Conservation (phyloP, 129 eudicot species). For the Helichrysum umbraculigerum region DNA sequence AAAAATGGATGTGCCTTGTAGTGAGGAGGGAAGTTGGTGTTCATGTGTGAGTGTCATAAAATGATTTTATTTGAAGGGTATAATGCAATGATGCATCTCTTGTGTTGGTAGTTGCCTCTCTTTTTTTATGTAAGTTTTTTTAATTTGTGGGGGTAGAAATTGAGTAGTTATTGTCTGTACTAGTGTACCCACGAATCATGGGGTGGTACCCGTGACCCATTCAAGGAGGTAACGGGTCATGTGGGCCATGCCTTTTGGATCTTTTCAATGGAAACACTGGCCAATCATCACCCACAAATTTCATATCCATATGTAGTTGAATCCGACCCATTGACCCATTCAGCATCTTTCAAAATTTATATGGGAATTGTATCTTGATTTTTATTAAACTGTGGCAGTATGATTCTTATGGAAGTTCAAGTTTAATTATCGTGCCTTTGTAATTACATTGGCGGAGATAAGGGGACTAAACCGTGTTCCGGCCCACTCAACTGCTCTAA, state of each 20-base stretch:
- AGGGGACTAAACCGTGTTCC: too few relatives aligned
- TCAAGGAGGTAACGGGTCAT: neutral
- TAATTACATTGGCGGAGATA: too few relatives aligned
- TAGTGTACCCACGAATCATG: neutral
- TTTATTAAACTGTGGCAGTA: neutral
- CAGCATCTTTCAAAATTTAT: neutral
- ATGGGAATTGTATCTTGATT: neutral
- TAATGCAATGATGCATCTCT: neutral
- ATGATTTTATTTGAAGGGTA: neutral
- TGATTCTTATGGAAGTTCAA: neutral
- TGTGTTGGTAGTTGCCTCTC: constrained; percentile 1
- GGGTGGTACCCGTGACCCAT: neutral
- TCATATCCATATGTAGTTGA: neutral
- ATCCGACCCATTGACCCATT: neutral
- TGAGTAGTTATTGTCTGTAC: neutral
- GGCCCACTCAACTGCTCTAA: too few relatives aligned
- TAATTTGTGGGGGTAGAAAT: neutral
- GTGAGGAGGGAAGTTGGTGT: neutral
- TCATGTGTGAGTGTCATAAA: constrained; percentile 6
- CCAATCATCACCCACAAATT: neutral
- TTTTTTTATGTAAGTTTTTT: neutral
- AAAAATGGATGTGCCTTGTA: neutral
- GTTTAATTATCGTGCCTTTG: neutral
- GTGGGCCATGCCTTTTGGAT: neutral
- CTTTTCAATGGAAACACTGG: neutral